Conservation (phyloP, 768 basidiomycete species). For the Podaxis sp. region DNA sequence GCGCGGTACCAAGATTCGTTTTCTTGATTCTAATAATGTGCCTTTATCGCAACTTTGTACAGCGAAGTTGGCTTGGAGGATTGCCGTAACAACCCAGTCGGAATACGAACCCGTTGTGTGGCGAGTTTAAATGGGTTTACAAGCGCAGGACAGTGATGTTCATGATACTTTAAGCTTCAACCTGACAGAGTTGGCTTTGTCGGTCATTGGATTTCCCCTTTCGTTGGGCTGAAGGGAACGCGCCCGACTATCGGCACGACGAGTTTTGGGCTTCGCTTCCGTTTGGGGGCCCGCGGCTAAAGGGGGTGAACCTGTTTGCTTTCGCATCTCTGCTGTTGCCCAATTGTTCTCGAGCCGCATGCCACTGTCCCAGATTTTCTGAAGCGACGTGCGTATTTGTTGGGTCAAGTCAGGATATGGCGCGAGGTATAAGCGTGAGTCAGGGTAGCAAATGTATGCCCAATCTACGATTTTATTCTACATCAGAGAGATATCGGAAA, state of each 20-base stretch:
- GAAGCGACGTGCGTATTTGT: background rate
- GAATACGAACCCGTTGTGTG: too few species aligned
- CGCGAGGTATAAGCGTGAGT: background rate
- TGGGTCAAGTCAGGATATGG: background rate
- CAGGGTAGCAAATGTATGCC: constrained; percentile 12
- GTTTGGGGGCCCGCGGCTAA: background rate
- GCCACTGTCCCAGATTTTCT: constrained; percentile 3
- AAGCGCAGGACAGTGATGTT: too few species aligned
- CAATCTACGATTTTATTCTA: background rate
- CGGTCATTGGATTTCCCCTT: background rate
- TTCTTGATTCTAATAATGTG: too few species aligned
- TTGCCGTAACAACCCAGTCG: too few species aligned
- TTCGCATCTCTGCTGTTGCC: constrained; percentile 8
- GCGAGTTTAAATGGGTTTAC: too few species aligned
- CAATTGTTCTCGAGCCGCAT: constrained; percentile 5
- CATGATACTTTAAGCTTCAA: too few species aligned
- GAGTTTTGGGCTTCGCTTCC: background rate
- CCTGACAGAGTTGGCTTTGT: background rate
- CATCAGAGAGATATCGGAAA: background rate
- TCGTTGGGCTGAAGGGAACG: background rate
- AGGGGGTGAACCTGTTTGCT: background rate
- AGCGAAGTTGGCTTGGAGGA: too few species aligned
- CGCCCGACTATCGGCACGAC: background rate
- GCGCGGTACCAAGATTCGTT: too few species aligned
- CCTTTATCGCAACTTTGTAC: too few species aligned